phyloP scores from a whole-genome alignment of 495 filamentous ascomycete species.

The Talaromyces trachyspermus region DNA sequence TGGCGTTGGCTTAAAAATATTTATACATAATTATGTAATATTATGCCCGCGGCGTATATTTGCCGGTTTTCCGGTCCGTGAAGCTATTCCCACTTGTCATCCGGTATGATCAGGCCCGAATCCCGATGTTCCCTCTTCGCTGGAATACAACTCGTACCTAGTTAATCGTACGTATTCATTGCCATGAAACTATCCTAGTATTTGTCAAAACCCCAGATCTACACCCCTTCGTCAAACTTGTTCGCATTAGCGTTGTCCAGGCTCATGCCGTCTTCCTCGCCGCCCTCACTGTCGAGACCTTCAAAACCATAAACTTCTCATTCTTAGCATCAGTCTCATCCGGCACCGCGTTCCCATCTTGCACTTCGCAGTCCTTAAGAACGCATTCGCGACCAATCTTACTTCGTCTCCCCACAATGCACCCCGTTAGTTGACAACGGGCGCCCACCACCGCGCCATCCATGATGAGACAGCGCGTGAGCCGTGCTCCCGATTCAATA shows the following conservation, averaged over 20 bases:
- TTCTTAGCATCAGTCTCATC: conserved; percentile 77
- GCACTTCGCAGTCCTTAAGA: conserved; percentile 82
- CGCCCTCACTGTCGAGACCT: conserved; percentile 53
- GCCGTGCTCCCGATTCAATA: conserved; percentile 70
- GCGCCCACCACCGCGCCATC: conserved; percentile 77
- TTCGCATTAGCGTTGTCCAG: conserved; percentile 17
- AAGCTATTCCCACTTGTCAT: no score
- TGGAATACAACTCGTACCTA: no score
- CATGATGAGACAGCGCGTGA: conserved; percentile 82
- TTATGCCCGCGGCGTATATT: no score
- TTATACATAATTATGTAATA: no score
- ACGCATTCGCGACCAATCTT: conserved; percentile 68
- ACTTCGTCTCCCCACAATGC: conserved; percentile 68
- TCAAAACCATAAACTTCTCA: conserved; percentile 83
- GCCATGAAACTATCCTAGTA: no score
- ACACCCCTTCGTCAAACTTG: conserved; percentile 22
- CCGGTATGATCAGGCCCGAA: no score
- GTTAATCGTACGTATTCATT: no score
- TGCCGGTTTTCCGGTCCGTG: no score
- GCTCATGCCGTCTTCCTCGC: conserved; percentile 28
- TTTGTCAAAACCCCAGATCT: conserved; percentile 16
- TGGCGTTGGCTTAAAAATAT: no score
- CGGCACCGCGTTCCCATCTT: conserved; percentile 76
- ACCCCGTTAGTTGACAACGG: conserved; percentile 69
- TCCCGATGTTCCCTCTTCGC: no score